Base-by-base conservation (phyloP, 441 rosid genomes). In the Codiaeum variegatum region DNA sequence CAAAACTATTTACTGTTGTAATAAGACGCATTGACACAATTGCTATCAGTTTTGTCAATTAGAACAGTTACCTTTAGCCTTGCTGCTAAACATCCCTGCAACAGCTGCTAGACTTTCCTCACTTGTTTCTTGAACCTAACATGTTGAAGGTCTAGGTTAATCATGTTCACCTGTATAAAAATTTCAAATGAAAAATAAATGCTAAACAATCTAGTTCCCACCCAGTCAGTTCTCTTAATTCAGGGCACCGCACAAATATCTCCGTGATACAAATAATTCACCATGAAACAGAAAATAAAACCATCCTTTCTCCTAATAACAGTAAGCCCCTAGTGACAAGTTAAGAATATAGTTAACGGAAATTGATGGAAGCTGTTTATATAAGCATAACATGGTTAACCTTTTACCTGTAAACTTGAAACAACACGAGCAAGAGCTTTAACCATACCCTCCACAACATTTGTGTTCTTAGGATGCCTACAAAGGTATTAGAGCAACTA, bases 61-160 rank as follows among this genome's bases (percentile, higher is more conserved):
- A 62, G 71, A 76, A 54, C 69, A 66, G 79, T 75, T 81, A 96
- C 99, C 99, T 92, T 93, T 96, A 66, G 99, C 98, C 87, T 96
- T 96, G 93, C 99, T 96, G 83, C 89, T 96, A 85, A 96, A 96
- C 99, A 96, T 96, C 88, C 98, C 99, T 23, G 99, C 98, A 82
- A 96, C 97, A 81, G 99, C 98, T 52, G 91, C 86, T 81, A 96
- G 84, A 86, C 94, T 93, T 84, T 93, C 98, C 77, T 96, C 99
- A 82, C 98, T 89, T n/a, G 97, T 86, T 85, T 96, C 99, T 81
- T 88, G 97, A 79, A 83, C 83, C 99, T 96, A 80, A 67, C 70
- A 47, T 15, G 63, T 71, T 34, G 67, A 65, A 77, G 69, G 67
- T 44, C 69, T 74, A 70, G 9, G 70, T 74, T 59, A 73, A 73